Conservation (phyloP, 768 basidiomycete species). For the Boletus reticuloceps region DNA sequence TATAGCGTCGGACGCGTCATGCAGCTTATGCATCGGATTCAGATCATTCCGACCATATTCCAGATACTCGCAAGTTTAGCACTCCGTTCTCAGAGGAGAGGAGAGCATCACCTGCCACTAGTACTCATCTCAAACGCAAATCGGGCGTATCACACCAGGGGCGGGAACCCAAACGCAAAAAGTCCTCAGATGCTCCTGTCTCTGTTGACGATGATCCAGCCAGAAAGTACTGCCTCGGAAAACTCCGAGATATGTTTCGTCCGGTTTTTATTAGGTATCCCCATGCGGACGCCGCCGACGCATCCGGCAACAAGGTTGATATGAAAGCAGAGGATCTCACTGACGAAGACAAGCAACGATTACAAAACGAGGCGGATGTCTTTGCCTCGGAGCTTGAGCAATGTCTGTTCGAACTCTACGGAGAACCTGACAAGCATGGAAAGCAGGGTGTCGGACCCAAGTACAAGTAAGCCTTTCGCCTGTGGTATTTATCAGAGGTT, state of each 20-base stretch:
- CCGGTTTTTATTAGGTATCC: constrained; percentile 74
- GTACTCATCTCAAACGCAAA: constrained; percentile 52
- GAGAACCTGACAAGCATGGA: constrained; percentile 73
- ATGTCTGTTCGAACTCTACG: constrained; percentile 71
- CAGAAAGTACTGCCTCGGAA: constrained; percentile 76
- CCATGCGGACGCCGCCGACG: constrained; percentile 40
- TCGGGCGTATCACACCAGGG: constrained; percentile 36
- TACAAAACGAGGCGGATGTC: constrained; percentile 55
- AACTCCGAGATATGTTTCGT: constrained; percentile 68
- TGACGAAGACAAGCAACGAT: constrained; percentile 54
- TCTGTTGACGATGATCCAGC: constrained; percentile 63
- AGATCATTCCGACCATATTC: constrained; percentile 35
- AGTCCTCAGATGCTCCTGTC: constrained; percentile 38
- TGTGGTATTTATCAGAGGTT: background rate
- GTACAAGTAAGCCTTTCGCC: constrained; percentile 64
- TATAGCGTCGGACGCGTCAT: constrained; percentile 45
- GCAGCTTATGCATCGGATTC: constrained; percentile 42
- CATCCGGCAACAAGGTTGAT: constrained; percentile 32
- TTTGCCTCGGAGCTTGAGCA: constrained; percentile 75
- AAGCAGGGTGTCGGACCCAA: constrained; percentile 63
- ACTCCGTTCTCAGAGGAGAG: constrained; percentile 19
- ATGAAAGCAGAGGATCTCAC: constrained; percentile 54
- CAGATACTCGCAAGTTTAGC: constrained; percentile 15
- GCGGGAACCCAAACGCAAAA: constrained; percentile 47
- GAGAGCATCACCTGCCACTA: constrained; percentile 19